Percentiles rank a stretch among this genome's conserved stretches.
Evolutionary conservation across 495 filamentous ascomycete genomes (phyloP).

Genomic region (Pyrenopolyporus hunteri): DNA sequence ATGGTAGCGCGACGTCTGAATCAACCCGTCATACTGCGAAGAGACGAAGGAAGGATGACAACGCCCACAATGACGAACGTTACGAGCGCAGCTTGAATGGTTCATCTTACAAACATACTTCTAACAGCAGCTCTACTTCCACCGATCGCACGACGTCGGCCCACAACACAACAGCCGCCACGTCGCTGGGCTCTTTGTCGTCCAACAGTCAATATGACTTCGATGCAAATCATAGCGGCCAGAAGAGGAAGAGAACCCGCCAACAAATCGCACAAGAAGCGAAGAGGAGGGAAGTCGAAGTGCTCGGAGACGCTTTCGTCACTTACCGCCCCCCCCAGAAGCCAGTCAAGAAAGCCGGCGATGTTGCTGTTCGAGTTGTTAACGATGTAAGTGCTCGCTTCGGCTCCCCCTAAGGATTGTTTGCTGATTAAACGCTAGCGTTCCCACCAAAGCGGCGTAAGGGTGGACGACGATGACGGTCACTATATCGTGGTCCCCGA

Average conservation of each 20-base stretch:
- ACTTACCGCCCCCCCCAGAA: constrained; percentile 84
- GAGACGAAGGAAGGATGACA: constrained; percentile 57
- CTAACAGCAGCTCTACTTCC: constrained; percentile 73
- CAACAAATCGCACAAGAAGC: constrained; percentile 81
- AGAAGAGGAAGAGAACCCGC: constrained; percentile 87
- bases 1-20: constrained; percentile 34
- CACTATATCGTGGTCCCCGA: constrained; percentile 92
- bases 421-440: constrained; percentile 42
- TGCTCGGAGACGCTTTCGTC: constrained; percentile 70
- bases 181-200: constrained; percentile 76
- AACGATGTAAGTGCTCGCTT: constrained; percentile 73
- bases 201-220: constrained; percentile 67
- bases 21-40: constrained; percentile 51
- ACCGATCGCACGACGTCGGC: constrained; percentile 87
- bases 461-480: constrained; percentile 91
- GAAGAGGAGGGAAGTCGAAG: constrained; percentile 72
- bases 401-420: constrained; percentile 7
- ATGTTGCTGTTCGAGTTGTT: constrained; percentile 83
- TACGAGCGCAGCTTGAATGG: constrained; percentile 72
- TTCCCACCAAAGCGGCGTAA: constrained; percentile 58
- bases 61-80: constrained; percentile 45
- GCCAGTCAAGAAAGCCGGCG: constrained; percentile 88
- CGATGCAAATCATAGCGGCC: constrained; percentile 60
- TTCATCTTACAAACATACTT: constrained; percentile 70
- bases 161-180: constrained; percentile 85